Evolutionary conservation across 176 grass and related monocot species (phyloP), one percentile per base, ranked within the genome.

Genomic region (Carex parvula): DNA sequence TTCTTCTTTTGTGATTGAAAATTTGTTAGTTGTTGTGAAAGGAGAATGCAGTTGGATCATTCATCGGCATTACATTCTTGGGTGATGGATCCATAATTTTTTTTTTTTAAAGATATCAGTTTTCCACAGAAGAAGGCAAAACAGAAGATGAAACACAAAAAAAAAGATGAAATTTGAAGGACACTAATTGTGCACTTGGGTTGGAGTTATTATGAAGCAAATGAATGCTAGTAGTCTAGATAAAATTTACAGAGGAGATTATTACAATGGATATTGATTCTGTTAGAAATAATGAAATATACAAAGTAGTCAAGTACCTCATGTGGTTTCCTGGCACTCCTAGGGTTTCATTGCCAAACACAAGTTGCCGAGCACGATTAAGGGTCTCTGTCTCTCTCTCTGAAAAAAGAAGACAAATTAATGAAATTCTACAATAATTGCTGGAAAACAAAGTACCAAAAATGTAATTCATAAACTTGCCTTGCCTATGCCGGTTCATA

Each of bases 371-470:
- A 58, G 97, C 97, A 60, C 97, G 93, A 79, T 94, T 96, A 61
- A 99, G 97, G 60, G 91, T 94, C 83, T 99, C 97, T 6, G 97
- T 99, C 81, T 99, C 97, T 81, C 93, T 99, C 90, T 99, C 97
- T 99, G 78, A 14, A 46, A 88, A 85, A 56, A 15, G 42, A 18
- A 66, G 75, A 73, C 50, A 2, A 82, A 6, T 39, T 39, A 39
- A 73, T 16, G 4, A 53, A 41, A 15, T 52, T 68, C 9, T 11
- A 52, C n/a, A 20, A 48, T 26, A 41, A 83, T 76, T 35, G 80
- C 58, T 44, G 21, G 44, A 78, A 37, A 50, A 55, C 20, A n/a
- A 82, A 61, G 30, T 82, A 79, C 1, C 6, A 9, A 37, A 41
- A 80, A 63, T 60, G 15, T 2, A 15, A 8, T 63, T 14, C 44